Evolutionary conservation across 78 protist genomes (phyloP), one percentile per base, ranked within the genome.

Genomic region (Monosiga brevicollis): DNA sequence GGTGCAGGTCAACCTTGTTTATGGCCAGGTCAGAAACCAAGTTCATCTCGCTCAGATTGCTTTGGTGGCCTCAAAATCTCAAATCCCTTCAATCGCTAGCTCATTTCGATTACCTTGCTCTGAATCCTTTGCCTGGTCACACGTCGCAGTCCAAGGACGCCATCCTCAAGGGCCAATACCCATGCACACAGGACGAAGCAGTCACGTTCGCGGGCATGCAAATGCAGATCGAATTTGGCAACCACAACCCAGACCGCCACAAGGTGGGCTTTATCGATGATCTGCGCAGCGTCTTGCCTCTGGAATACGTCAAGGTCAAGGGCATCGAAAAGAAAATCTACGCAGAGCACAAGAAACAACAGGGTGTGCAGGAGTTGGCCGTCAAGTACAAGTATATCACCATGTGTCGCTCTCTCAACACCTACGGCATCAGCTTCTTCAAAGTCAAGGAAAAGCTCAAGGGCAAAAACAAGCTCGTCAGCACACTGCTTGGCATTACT

Each of bases 381-480:
- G 87, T 90, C 42, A 93, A 93, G 87, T 93, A 79, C 85, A 73
- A 94, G 29, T 93, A 89, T 70, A 87, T 91, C 26, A 94, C 90
- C 88, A 77, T 91, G 32, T 86, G 91, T 39, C 87, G 96, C 79
- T 83, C 91, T 1, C 87, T 93, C 72, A 90, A 89, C 80, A 93
- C 96, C 10, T 93, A 89, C 80, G 96, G 96, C 86, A 84, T 91
- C 79, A 90, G 94, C 39, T 89, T 91, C 76, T 93, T 93, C 93
- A 39, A 39, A 54, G 91, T 81, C 20, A 35, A 75, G 78, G 89
- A 86, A 79, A 75, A 82, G 74, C 83, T 77, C 32, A n/a, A 37
- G 40, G 73, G 82, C 72, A 73, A 76, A 79, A 82, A 81, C 79
- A 82, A 82, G 82, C 83, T 86, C 40, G 82, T 72, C 36, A 73